A percentile compares a stretch with the other conserved stretches of the same genome.
phyloP scores from a whole-genome alignment of 2,329 filamentous ascomycete species.

The Alternaria tenuissima region DNA sequence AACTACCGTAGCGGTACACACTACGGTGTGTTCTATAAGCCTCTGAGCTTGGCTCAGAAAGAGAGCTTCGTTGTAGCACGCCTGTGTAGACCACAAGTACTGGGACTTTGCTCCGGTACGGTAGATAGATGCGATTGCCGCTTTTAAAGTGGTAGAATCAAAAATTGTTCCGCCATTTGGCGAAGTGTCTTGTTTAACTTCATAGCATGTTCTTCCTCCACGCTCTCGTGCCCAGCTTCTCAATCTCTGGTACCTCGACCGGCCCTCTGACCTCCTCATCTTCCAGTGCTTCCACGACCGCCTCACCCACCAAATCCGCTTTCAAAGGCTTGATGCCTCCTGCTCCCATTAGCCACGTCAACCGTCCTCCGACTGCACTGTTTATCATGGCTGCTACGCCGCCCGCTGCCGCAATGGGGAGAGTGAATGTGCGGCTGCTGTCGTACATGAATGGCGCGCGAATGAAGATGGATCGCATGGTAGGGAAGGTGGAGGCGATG shows the following conservation, averaged over 20 bases:
- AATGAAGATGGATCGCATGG: slow-evolving; percentile 81
- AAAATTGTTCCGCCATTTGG: not conserved
- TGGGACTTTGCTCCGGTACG: not conserved
- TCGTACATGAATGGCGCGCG: slow-evolving; percentile 92
- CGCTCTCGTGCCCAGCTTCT: slow-evolving; percentile 78
- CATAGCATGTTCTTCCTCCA: slow-evolving; percentile 93
- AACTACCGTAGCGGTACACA: not conserved
- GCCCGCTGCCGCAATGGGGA: slow-evolving; percentile 82
- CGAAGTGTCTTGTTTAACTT: not conserved
- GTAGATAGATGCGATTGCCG: not conserved
- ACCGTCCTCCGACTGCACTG: slow-evolving; percentile 74
- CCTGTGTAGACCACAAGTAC: not conserved
- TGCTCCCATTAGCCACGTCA: slow-evolving; percentile 80
- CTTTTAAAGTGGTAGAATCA: not conserved
- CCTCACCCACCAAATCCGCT: slow-evolving; percentile 86
- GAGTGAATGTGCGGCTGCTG: slow-evolving; percentile 77
- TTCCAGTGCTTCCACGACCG: slow-evolving; percentile 84
- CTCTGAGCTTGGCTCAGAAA: not conserved
- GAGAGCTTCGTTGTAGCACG: not conserved
- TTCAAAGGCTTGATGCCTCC: slow-evolving; percentile 87
- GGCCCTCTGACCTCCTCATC: slow-evolving; percentile 77
- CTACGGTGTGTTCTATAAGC: not conserved
- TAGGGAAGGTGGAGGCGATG: slow-evolving; percentile 75
- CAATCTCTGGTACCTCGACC: slow-evolving; percentile 81
- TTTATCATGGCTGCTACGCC: slow-evolving; percentile 81